phyloP scores from a whole-genome alignment of 495 filamentous ascomycete genomes.

The Pseudoneurospora amorphoporcata region DNA sequence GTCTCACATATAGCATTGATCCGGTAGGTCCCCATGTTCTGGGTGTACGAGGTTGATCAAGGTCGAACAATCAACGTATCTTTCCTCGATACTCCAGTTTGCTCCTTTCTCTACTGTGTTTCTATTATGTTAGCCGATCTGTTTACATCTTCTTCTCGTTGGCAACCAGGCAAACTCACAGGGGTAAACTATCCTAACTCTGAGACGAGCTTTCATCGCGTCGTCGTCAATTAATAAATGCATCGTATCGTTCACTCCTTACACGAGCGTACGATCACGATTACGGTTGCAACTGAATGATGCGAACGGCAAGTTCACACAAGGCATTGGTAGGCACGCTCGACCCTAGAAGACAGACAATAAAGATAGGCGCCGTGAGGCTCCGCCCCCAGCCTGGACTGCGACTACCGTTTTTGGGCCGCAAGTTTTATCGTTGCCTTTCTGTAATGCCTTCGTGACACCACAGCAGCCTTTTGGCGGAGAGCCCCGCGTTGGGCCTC shows the following conservation, averaged over 20 bases:
- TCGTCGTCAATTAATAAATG: too few relatives aligned
- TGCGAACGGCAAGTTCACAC: background rate
- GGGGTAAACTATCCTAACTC: background rate
- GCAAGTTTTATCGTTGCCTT: background rate
- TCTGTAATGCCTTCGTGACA: background rate
- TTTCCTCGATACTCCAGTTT: background rate
- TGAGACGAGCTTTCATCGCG: background rate
- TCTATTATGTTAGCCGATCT: background rate
- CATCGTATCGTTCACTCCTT: background rate
- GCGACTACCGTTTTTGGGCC: background rate
- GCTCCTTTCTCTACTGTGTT: background rate
- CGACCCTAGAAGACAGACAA: background rate
- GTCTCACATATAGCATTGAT: slow-evolving; percentile 12
- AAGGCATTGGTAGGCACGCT: background rate
- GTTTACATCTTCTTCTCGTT: background rate
- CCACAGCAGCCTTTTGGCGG: background rate
- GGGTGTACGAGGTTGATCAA: background rate
- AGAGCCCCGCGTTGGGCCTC: background rate
- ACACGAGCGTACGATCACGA: background rate
- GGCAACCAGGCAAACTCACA: background rate
- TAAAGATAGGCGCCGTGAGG: background rate
- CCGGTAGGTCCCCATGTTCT: background rate
- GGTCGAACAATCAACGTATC: background rate
- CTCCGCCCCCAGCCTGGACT: background rate
- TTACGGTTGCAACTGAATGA: background rate